These are phyloP conservation scores for Neofusicoccum parvum DNA, from an alignment of 2,329 filamentous ascomycete species.

Conservation along the genomic window DNA sequence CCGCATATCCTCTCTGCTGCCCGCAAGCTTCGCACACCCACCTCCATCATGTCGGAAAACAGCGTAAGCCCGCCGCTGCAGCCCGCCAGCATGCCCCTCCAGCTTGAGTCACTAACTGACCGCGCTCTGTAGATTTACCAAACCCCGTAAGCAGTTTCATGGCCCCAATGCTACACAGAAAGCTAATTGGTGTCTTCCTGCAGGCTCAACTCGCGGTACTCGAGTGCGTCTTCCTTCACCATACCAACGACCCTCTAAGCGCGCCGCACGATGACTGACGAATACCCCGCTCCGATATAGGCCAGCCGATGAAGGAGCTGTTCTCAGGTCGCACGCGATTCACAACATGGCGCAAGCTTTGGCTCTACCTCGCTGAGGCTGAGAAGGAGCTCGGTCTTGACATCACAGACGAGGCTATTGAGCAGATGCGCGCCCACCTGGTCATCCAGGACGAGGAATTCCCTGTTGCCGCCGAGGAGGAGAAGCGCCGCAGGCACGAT, in stretches of 20 bases:
- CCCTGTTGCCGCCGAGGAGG: conserved; percentile 49
- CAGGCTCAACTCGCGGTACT: conserved; percentile 23
- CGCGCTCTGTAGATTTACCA: conserved; percentile 18
- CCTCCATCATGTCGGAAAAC: conserved; percentile 16
- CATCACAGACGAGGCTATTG: conserved; percentile 66
- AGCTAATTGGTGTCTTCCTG: neutral
- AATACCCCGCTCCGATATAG: neutral
- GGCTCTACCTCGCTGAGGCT: conserved; percentile 80
- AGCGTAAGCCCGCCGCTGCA: conserved; percentile 16
- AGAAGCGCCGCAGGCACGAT: conserved; percentile 60
- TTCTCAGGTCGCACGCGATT: conserved; percentile 77
- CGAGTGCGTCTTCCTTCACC: conserved; percentile 13
- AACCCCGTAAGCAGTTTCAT: conserved; percentile 9
- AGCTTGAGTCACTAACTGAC: neutral
- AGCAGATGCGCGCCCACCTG: conserved; percentile 49
- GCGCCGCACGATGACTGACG: conserved; percentile 1
- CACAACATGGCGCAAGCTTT: conserved; percentile 81
- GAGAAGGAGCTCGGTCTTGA: conserved; percentile 79
- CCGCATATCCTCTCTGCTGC: neutral
- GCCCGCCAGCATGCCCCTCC: neutral
- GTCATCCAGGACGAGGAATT: conserved; percentile 53
- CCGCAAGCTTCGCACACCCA: neutral
- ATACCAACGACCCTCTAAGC: neutral
- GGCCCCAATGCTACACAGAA: neutral
- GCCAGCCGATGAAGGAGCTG: conserved; percentile 57